Conservation (phyloP, 345 rosid genomes). For the Eucalyptus sp. region DNA sequence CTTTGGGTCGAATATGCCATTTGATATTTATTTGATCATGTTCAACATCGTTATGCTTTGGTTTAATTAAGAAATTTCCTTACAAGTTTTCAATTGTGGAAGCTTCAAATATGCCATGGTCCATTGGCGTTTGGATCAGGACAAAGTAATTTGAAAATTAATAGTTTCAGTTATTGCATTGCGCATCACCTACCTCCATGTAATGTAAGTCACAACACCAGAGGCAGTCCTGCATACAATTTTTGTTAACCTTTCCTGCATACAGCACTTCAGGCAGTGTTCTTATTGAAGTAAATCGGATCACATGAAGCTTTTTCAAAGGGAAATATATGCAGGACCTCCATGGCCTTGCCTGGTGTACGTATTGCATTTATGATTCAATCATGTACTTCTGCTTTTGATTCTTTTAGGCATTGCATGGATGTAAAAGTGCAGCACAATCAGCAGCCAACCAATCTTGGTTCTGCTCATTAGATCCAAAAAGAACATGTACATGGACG, state of each 20-base stretch:
- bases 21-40: not conserved
- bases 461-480: not conserved
- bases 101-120: not conserved
- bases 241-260: not conserved
- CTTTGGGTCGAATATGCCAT: too few species aligned
- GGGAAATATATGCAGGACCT: not conserved
- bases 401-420: not conserved
- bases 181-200: not conserved
- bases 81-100: not conserved
- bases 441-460: not conserved
- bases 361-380: not conserved
- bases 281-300: not conserved
- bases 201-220: not conserved
- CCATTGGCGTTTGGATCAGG: not conserved
- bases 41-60: not conserved
- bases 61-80: not conserved
- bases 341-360: not conserved
- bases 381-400: not conserved
- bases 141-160: not conserved
- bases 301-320: not conserved
- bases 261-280: not conserved
- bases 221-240: not conserved
- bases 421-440: not conserved
- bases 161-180: not conserved
- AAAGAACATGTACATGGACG: not conserved